Base-by-base conservation (phyloP, 345 rosid genomes). In the Psidium guajava region DNA sequence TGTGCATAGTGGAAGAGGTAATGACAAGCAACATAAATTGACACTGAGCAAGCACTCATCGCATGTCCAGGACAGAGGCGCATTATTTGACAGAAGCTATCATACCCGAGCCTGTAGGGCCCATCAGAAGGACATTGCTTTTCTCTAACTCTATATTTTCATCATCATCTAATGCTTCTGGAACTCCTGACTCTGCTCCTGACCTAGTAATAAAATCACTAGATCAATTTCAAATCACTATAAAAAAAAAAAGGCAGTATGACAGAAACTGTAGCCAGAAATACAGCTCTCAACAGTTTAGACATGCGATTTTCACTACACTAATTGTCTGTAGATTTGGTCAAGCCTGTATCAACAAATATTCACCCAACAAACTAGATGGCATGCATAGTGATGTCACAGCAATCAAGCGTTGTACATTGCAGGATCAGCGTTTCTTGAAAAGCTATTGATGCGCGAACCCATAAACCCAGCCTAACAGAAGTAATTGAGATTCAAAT, bases 81-180 rank as follows among this genome's bases (percentile, higher is more conserved):
- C 80, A 69, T 32, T 36, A 69, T 69, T 69, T 36, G 44, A 69
- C 80, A 69, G 80, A 69, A 69, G 52, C 59, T 51, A 14, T 75
- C 91, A 54, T 91, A 95, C 99, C 99, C 54, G 99, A 97, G 85
- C 98, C 99, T 85, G 99, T 97, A 59, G 98, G 98, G 32, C 98
- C 99, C 93, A 97, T 95, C 91, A 97, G 85, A 77, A 97, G 98
- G 55, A 95, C 98, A 88, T 95, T 97, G 92, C 98, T 97, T 91
- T 97, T 97, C 84, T 97, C 99, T 90, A 97, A 90, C 87, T 95
- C 99, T 32, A 97, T 98, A 49, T 92, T 89, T 55, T 95, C 95
- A 51, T 94, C 98, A 87, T 93, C 91, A 91, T 93, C 96, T 87
- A 90, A 59, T 86, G 89, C 83, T 50, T 88, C 88, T n/a, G 87